A percentile compares a stretch with the other conserved stretches of the same genome.
Conservation (phyloP, 179 eudicot genomes). For the Silene vulgaris region DNA sequence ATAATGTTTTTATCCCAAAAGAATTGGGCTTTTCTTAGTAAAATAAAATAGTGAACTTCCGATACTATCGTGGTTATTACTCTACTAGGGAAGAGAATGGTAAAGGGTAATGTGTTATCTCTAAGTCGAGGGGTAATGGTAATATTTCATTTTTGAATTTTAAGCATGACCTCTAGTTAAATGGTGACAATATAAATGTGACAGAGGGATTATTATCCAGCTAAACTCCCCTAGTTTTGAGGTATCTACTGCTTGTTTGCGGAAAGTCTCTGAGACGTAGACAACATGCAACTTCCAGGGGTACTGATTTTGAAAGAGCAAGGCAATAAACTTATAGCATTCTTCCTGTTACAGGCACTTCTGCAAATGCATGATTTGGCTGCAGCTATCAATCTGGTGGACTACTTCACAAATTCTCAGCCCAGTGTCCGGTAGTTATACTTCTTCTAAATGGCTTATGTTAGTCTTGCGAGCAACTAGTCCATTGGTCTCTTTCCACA, state of each 20-base stretch:
- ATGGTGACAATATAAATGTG: too few species aligned
- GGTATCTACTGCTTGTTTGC: neutral
- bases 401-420: slow-evolving; percentile 30
- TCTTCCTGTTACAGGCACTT: slow-evolving; percentile 27
- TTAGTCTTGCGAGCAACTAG: neutral
- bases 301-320: neutral
- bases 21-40: too few species aligned
- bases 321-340: neutral
- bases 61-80: too few species aligned
- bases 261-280: too few species aligned
- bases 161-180: too few species aligned
- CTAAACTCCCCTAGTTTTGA: neutral
- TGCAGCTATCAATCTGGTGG: slow-evolving; percentile 30
- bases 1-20: too few species aligned
- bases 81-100: too few species aligned
- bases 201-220: too few species aligned
- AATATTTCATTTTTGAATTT: too few species aligned
- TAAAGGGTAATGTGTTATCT: too few species aligned
- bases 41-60: too few species aligned
- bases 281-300: neutral
- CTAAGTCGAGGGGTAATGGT: too few species aligned
- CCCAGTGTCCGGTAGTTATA: slow-evolving; percentile 31
- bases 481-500: neutral
- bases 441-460: neutral
- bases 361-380: slow-evolving; percentile 36